Percentiles rank a stretch among this genome's conserved stretches.
phyloP scores from a whole-genome alignment of 2,329 filamentous ascomycete genomes.

The Pezicula rhizophila region DNA sequence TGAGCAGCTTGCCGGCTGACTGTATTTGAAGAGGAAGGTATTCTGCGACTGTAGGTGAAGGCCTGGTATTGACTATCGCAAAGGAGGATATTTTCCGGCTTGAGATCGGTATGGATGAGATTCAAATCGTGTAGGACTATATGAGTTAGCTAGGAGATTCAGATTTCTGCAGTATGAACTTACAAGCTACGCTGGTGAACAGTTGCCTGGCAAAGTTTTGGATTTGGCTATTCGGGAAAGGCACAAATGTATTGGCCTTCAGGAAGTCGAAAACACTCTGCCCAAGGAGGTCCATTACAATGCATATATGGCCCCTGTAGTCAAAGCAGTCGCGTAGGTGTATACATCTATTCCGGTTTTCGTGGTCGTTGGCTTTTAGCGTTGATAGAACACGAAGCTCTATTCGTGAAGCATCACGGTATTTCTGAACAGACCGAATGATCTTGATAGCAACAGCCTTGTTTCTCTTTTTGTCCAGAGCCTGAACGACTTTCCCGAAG shows the following conservation, averaged over 20 bases:
- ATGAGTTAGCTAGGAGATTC: conserved; percentile 18
- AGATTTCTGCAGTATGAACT: conserved; percentile 34
- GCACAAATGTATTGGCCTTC: conserved; percentile 90
- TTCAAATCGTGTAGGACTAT: conserved; percentile 92
- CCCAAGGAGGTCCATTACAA: conserved; percentile 70
- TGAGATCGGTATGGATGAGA: conserved; percentile 83
- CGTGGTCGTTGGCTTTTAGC: conserved; percentile 80
- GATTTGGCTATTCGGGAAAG: conserved; percentile 97
- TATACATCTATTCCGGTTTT: conserved; percentile 94
- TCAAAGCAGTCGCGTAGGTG: conserved; percentile 96
- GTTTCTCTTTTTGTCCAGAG: conserved; percentile 69
- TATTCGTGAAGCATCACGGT: conserved; percentile 91
- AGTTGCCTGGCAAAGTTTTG: conserved; percentile 94
- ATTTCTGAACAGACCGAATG: conserved; percentile 96
- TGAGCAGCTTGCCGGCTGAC: conserved; percentile 56
- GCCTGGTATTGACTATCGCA: conserved; percentile 61
- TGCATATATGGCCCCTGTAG: conserved; percentile 93
- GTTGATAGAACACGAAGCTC: conserved; percentile 91
- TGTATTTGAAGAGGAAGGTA: conserved; percentile 59
- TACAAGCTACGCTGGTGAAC: conserved; percentile 96
- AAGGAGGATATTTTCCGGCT: conserved; percentile 65
- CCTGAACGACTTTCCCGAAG: conserved; percentile 96
- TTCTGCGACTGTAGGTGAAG: conserved; percentile 65
- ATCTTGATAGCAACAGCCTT: conserved; percentile 92
- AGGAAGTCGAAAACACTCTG: conserved; percentile 98